phyloP scores from a whole-genome alignment of 345 rosid species.

The Ceriops tagal region DNA sequence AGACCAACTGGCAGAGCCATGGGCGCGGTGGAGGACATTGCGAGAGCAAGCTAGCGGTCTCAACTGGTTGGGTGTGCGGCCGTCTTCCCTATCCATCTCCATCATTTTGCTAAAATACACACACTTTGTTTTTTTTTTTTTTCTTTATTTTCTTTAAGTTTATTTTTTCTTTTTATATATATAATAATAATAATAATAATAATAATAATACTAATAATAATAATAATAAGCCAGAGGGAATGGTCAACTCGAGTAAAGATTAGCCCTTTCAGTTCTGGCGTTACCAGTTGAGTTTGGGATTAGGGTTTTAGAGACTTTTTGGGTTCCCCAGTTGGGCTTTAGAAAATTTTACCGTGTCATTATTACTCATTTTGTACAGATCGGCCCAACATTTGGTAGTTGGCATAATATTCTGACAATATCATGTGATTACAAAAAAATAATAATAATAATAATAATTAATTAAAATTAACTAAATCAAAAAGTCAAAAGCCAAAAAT shows the following conservation, averaged over 20 bases:
- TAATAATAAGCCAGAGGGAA: background rate
- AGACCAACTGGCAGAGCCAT: constrained; percentile 95
- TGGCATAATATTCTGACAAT: too few species aligned
- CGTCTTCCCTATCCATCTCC: constrained; percentile 67
- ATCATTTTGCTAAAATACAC: constrained; percentile 12
- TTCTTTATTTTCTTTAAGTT: background rate
- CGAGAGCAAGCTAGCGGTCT: constrained; percentile 78
- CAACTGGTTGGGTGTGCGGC: constrained; percentile 62
- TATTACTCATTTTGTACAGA: too few species aligned
- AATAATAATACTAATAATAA: too few species aligned
- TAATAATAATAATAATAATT: too few species aligned
- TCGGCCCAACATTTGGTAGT: too few species aligned
- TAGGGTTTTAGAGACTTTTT: background rate
- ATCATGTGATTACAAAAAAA: too few species aligned
- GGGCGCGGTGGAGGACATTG: constrained; percentile 74
- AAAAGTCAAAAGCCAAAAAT: too few species aligned
- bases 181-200: too few species aligned
- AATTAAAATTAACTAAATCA: too few species aligned
- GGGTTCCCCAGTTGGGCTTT: background rate
- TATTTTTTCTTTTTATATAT: too few species aligned
- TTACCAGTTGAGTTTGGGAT: background rate
- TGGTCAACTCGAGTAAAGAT: background rate
- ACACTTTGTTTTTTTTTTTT: background rate
- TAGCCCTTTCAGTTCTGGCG: too few species aligned
- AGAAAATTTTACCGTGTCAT: too few species aligned